These are phyloP conservation scores for Ganoderma lingzhi DNA, from an alignment of 1,284 basidiomycete genomes.

Conservation along the genomic window DNA sequence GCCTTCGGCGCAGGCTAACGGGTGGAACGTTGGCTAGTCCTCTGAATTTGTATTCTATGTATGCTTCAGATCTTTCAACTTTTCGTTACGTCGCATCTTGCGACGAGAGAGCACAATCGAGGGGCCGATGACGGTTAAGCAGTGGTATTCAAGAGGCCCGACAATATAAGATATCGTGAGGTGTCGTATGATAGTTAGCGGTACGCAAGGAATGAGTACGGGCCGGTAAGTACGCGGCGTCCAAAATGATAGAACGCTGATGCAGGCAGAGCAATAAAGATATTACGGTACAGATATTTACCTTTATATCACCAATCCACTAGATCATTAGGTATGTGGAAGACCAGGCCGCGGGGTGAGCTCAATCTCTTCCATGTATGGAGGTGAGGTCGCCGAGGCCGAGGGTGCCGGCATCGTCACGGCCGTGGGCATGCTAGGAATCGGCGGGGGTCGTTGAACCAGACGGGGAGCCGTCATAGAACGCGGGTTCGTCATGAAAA, in stretches of 20 bases:
- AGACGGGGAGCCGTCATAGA: conserved; percentile 13
- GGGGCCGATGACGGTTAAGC: not conserved
- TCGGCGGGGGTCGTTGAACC: not conserved
- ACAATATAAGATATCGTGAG: not conserved
- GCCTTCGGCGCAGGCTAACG: conserved; percentile 53
- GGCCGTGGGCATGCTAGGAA: conserved; percentile 21
- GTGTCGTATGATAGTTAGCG: not conserved
- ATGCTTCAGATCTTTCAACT: conserved; percentile 13
- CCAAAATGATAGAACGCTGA: not conserved
- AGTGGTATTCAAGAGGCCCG: not conserved
- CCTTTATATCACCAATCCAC: conserved; percentile 2
- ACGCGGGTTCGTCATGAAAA: conserved; percentile 35
- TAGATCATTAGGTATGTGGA: not conserved
- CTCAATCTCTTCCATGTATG: conserved; percentile 39
- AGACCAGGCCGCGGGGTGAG: conserved; percentile 31
- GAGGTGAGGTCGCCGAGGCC: conserved; percentile 13
- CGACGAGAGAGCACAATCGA: not conserved
- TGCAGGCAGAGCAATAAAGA: conserved; percentile 13
- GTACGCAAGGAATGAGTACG: not conserved
- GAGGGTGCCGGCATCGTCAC: conserved; percentile 33
- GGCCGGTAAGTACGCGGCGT: not conserved
- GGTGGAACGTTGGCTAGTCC: conserved; percentile 43
- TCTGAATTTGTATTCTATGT: conserved; percentile 22
- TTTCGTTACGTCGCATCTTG: not conserved
- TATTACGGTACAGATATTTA: conserved; percentile 13